phyloP scores from a whole-genome alignment of 371 early-diverging fungal genomes.

The Basidiobolus meristosporus region DNA sequence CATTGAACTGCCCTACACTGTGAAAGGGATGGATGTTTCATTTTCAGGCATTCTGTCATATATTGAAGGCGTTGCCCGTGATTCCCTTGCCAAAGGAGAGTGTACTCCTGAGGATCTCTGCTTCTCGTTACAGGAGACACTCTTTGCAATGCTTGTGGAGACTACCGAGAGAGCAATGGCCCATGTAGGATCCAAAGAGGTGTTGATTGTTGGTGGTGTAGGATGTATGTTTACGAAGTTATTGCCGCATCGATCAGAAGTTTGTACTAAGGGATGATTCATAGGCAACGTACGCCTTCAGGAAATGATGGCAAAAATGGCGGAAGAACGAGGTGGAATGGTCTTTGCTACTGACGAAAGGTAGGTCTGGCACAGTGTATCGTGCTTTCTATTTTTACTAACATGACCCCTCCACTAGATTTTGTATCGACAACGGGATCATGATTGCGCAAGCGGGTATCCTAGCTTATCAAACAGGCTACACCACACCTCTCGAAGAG shows the following conservation, averaged over 20 bases:
- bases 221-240: conserved; percentile 53
- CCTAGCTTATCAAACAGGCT: conserved; percentile 51
- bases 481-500: conserved; percentile 53
- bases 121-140: conserved; percentile 94
- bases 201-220: conserved; percentile 97
- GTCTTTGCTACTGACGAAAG: conserved; percentile 96
- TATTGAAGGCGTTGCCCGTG: conserved; percentile 64
- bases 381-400: not conserved
- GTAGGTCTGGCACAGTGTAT: conserved; percentile 11
- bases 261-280: not conserved
- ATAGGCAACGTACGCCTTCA: conserved; percentile 80
- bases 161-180: conserved; percentile 99
- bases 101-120: conserved; percentile 81
- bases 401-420: conserved; percentile 18
- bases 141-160: conserved; percentile 98
- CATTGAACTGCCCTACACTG: conserved; percentile 88
- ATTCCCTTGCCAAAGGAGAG: conserved; percentile 28
- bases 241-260: not conserved
- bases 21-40: conserved; percentile 99
- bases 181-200: conserved; percentile 84
- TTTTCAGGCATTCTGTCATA: conserved; percentile 91
- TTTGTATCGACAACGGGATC: conserved; percentile 98
- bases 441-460: conserved; percentile 99
- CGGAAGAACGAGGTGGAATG: conserved; percentile 68
- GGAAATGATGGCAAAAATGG: conserved; percentile 98